Conservation (phyloP, 768 basidiomycete species). For the Cystobasidium onofrii region DNA sequence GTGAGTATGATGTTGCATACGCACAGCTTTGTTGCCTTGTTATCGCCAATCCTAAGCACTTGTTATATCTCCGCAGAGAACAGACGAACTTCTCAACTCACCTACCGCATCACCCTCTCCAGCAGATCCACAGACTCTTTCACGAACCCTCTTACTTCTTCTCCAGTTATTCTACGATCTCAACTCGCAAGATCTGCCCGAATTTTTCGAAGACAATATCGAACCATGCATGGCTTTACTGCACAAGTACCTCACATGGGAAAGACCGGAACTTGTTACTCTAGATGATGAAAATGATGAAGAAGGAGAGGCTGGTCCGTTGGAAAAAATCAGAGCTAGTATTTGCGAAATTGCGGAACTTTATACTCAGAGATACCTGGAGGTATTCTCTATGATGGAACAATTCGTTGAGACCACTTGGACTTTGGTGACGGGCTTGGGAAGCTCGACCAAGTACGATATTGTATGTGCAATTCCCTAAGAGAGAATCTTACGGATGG, state of each 20-base stretch:
- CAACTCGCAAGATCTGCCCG: conserved; percentile 88
- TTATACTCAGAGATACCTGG: conserved; percentile 46
- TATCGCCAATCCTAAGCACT: too few species aligned
- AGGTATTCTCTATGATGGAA: conserved; percentile 48
- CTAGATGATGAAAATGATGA: conserved; percentile 50
- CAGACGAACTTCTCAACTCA: conserved; percentile 48
- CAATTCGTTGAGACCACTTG: conserved; percentile 79
- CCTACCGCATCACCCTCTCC: conserved; percentile 43
- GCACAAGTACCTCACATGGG: conserved; percentile 59
- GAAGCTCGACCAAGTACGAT: conserved; percentile 40
- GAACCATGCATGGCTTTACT: conserved; percentile 77
- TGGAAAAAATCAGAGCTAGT: conserved; percentile 79
- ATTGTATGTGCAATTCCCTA: too few species aligned
- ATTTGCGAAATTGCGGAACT: conserved; percentile 89
- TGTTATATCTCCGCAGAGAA: conserved; percentile 42
- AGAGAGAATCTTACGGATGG: too few species aligned
- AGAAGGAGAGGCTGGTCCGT: conserved; percentile 69
- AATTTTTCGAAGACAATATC: conserved; percentile 81
- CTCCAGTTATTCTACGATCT: conserved; percentile 87
- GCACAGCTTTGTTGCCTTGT: too few species aligned
- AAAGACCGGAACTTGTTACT: conserved; percentile 66
- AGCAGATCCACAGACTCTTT: conserved; percentile 50
- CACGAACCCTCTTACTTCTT: conserved; percentile 67
- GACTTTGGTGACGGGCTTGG: conserved; percentile 55
- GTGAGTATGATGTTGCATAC: too few species aligned